phyloP scores from a whole-genome alignment of 2,329 filamentous ascomycete species.

The Colletotrichum sp. region DNA sequence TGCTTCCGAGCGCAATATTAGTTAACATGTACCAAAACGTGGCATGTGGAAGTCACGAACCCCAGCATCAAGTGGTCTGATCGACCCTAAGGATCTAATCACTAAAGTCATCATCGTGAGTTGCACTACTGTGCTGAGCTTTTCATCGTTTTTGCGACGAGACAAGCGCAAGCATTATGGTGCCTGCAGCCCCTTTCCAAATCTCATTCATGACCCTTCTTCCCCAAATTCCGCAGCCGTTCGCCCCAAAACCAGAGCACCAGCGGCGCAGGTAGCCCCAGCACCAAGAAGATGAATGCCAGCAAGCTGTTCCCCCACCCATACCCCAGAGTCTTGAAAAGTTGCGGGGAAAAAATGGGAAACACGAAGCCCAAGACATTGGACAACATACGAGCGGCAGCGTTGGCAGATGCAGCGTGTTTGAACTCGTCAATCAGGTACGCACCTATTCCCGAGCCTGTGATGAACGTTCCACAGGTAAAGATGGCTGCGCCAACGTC shows the following conservation, averaged over 20 bases:
- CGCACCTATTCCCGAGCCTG: slow-evolving; percentile 57
- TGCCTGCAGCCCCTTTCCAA: neutral
- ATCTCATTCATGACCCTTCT: neutral
- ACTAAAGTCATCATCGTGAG: neutral
- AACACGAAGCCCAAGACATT: slow-evolving; percentile 60
- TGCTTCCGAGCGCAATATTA: neutral
- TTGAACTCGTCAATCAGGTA: slow-evolving; percentile 59
- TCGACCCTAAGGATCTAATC: neutral
- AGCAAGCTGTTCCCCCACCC: slow-evolving; percentile 49
- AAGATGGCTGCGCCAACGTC: slow-evolving; percentile 63
- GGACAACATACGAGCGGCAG: slow-evolving; percentile 57
- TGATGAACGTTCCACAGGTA: slow-evolving; percentile 55
- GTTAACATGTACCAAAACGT: neutral
- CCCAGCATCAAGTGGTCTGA: neutral
- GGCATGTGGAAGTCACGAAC: neutral
- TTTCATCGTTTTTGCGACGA: neutral
- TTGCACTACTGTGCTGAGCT: neutral
- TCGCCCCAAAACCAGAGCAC: neutral
- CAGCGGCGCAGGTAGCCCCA: neutral
- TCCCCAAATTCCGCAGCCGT: neutral
- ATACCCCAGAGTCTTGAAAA: slow-evolving; percentile 39
- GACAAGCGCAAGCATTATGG: neutral
- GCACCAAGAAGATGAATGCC: slow-evolving; percentile 39
- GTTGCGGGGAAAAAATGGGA: slow-evolving; percentile 56
- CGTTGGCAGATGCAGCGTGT: slow-evolving; percentile 43